A percentile compares a stretch with the other conserved stretches of the same genome.
phyloP scores from a whole-genome alignment of 805 yeast genomes.

The Saccharomycopsis selenospora region DNA sequence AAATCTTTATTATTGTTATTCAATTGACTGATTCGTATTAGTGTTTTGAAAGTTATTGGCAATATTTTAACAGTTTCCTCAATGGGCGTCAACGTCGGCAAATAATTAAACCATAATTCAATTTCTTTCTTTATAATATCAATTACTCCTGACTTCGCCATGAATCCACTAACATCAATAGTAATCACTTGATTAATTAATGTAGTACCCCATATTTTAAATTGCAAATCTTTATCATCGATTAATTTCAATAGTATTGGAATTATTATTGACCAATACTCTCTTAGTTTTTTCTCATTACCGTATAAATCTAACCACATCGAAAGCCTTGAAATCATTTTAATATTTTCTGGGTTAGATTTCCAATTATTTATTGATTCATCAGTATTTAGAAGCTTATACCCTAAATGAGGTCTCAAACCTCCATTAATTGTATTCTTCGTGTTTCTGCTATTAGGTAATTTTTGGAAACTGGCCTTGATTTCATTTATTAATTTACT shows the following conservation, averaged over 20 bases:
- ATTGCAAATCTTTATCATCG: background rate
- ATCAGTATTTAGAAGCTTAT: background rate
- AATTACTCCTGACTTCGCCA: background rate
- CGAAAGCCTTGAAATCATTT: background rate
- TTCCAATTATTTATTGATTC: background rate
- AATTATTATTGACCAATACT: background rate
- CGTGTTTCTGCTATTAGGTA: slow-evolving; percentile 21
- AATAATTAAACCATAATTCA: background rate
- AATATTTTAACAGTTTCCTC: background rate
- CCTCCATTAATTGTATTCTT: background rate
- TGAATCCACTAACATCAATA: background rate
- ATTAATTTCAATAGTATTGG: background rate
- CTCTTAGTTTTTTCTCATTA: background rate
- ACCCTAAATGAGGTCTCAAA: background rate
- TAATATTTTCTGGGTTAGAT: background rate
- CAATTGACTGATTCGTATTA: background rate
- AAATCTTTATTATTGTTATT: background rate
- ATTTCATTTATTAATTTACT: background rate
- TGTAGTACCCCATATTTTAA: background rate
- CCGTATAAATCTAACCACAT: slow-evolving; percentile 1
- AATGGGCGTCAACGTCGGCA: background rate
- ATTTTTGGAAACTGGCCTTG: slow-evolving; percentile 19
- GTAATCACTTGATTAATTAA: background rate
- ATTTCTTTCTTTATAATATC: background rate
- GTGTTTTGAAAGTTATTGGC: background rate